Conservation (phyloP, 352 stramenopile genomes). For the Globisporangium mamillatum region DNA sequence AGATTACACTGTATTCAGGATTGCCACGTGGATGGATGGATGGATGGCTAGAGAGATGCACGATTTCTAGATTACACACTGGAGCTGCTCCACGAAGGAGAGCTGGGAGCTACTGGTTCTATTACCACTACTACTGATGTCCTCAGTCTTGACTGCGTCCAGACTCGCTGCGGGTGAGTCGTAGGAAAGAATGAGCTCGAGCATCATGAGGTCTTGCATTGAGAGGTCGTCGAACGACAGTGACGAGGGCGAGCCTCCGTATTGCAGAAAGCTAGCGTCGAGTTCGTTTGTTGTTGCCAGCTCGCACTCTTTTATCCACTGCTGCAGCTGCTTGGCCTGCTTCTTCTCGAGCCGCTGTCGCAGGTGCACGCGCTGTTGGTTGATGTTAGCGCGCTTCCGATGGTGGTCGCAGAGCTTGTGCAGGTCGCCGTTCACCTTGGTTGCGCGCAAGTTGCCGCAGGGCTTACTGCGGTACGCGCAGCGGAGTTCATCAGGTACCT, state of each 20-base stretch:
- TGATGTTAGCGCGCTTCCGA: constrained; percentile 41
- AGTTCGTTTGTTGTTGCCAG: neutral
- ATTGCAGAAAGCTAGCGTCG: neutral
- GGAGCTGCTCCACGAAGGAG: neutral
- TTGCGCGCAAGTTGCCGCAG: constrained; percentile 30
- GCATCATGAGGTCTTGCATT: constrained; percentile 6
- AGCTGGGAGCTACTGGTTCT: neutral
- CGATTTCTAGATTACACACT: neutral
- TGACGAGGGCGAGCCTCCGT: neutral
- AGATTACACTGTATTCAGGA: neutral
- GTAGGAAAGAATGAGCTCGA: constrained; percentile 3
- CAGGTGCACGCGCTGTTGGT: constrained; percentile 37
- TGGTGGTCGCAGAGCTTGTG: constrained; percentile 45
- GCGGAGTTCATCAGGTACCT: constrained; percentile 9
- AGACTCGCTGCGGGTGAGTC: neutral
- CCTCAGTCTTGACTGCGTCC: neutral
- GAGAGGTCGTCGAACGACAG: neutral
- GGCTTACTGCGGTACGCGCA: constrained; percentile 38
- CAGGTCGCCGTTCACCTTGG: constrained; percentile 46
- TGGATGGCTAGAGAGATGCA: neutral
- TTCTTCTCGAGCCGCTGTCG: constrained; percentile 18
- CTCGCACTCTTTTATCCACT: neutral
- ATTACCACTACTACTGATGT: neutral
- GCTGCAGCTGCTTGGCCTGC: constrained; percentile 9
- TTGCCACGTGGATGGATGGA: neutral